Conservation (phyloP, 192 early-diverging fungal genomes). For the Backusella morwellensis region DNA sequence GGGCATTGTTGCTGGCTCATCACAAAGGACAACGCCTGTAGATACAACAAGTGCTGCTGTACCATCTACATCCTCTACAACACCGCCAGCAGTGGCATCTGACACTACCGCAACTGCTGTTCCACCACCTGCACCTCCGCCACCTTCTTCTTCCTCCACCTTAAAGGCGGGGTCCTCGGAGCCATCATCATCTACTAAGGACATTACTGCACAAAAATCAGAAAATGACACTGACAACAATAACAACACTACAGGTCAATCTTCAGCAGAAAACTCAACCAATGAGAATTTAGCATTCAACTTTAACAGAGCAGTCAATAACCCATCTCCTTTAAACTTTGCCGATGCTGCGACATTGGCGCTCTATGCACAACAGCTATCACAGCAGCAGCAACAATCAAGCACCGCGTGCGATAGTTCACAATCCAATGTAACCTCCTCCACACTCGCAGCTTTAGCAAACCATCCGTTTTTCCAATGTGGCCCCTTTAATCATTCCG, state of each 20-base stretch:
- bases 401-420: background rate
- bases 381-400: constrained; percentile 9
- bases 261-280: background rate
- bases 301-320: background rate
- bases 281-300: background rate
- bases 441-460: background rate
- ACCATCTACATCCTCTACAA: background rate
- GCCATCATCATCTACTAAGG: background rate
- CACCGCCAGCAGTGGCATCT: background rate
- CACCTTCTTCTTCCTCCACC: background rate
- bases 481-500: constrained; percentile 18
- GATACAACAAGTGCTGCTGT: background rate
- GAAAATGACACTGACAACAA: background rate
- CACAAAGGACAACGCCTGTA: background rate
- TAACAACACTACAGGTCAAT: background rate
- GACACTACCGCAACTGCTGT: background rate
- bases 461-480: constrained; percentile 11
- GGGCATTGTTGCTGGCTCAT: constrained; percentile 2
- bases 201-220: background rate
- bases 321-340: constrained; percentile 19
- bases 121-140: background rate
- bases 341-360: constrained; percentile 29
- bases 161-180: background rate
- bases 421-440: background rate
- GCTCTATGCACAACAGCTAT: constrained; percentile 30